phyloP scores from a whole-genome alignment of 805 yeast genomes.

The Tetrapisispora fleetii region DNA sequence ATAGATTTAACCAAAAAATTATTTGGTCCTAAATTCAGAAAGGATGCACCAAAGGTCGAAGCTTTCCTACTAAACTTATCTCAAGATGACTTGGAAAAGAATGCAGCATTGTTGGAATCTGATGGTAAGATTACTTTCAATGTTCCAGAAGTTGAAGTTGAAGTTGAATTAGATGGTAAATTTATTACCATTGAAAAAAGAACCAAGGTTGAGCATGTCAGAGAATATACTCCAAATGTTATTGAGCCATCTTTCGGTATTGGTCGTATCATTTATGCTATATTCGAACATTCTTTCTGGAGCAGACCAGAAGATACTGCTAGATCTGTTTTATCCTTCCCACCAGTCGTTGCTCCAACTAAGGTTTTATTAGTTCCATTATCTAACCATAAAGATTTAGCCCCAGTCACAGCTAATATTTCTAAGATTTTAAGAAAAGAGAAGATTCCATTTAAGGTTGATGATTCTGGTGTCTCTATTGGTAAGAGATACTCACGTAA shows the following conservation, averaged over 20 bases:
- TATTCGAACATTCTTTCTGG: slow-evolving; percentile 95
- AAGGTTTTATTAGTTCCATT: slow-evolving; percentile 93
- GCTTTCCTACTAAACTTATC: slow-evolving; percentile 64
- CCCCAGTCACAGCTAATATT: slow-evolving; percentile 62
- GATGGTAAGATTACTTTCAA: slow-evolving; percentile 56
- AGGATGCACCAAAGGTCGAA: slow-evolving; percentile 90
- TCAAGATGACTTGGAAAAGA: slow-evolving; percentile 74
- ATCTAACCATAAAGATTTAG: slow-evolving; percentile 71
- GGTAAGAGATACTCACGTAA: slow-evolving; percentile 97
- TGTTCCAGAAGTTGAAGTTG: slow-evolving; percentile 55
- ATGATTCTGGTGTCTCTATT: slow-evolving; percentile 91
- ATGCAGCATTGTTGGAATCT: slow-evolving; percentile 54
- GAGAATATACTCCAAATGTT: slow-evolving; percentile 94
- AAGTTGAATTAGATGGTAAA: slow-evolving; percentile 61
- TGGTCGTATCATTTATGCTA: slow-evolving; percentile 89
- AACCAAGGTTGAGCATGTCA: slow-evolving; percentile 76
- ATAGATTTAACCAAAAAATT: slow-evolving; percentile 86
- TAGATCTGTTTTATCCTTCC: slow-evolving; percentile 85
- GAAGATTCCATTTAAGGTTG: slow-evolving; percentile 89
- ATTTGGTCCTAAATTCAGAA: slow-evolving; percentile 96
- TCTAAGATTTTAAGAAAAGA: slow-evolving; percentile 61
- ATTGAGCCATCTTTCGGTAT: slow-evolving; percentile 99
- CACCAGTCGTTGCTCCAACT: slow-evolving; percentile 95
- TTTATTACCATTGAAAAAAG: slow-evolving; percentile 69
- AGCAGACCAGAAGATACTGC: slow-evolving; percentile 81